Evolutionary conservation across 345 rosid genomes (phyloP).

Genomic region (Physaria fendleri): DNA sequence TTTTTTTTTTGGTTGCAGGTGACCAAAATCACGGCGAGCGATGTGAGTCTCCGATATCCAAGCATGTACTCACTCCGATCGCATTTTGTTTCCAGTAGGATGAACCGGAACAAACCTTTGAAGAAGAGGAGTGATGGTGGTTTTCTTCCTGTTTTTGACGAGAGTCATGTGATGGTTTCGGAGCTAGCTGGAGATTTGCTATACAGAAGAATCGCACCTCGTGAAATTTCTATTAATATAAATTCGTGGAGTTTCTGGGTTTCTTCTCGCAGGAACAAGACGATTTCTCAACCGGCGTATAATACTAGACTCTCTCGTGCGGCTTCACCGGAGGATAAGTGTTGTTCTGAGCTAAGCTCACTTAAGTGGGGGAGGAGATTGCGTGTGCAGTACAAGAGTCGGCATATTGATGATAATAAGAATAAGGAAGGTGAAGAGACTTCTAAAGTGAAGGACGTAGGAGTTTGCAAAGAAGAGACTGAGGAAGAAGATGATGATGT

Average conservation of each 20-base stretch:
- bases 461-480: constrained; percentile 5
- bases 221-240: constrained; percentile 42
- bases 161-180: constrained; percentile 45
- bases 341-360: constrained; percentile 46
- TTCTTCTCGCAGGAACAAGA: constrained; percentile 17
- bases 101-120: constrained; percentile 24
- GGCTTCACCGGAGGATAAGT: constrained; percentile 35
- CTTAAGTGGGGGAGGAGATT: constrained; percentile 71
- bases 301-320: constrained; percentile 11
- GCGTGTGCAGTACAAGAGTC: constrained; percentile 45
- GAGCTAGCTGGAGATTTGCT: constrained; percentile 59
- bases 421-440: constrained; percentile 1
- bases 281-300: constrained; percentile 13
- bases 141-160: constrained; percentile 63
- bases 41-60: constrained; percentile 66
- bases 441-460: constrained; percentile 21
- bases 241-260: constrained; percentile 64
- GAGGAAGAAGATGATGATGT: constrained; percentile 13
- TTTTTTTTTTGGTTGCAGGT: constrained; percentile 38
- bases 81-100: constrained; percentile 35
- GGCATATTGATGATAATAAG: constrained; percentile 15
- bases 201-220: constrained; percentile 47
- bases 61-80: constrained; percentile 46
- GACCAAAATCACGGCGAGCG: constrained; percentile 46
- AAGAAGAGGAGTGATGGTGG: constrained; percentile 10